Percentiles rank a stretch among this genome's conserved stretches.
phyloP scores from a whole-genome alignment of 805 yeast genomes.

The Babjeviella inositovora region DNA sequence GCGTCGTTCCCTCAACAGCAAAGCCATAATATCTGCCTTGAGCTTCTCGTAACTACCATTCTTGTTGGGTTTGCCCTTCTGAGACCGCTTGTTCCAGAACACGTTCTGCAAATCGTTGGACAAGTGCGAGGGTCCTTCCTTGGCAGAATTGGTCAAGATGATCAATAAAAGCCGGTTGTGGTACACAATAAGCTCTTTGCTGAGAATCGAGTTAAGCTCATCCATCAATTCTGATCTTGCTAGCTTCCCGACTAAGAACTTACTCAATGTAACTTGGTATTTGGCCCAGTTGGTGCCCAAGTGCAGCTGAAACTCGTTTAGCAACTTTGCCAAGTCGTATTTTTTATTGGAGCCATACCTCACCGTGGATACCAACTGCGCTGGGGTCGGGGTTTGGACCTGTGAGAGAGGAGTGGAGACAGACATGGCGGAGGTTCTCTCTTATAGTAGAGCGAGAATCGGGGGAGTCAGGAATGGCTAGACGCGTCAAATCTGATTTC shows the following conservation, averaged over 20 bases:
- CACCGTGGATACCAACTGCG: too few species aligned
- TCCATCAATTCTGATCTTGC: conserved; percentile 19
- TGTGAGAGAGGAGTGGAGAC: too few species aligned
- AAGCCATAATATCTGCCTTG: conserved; percentile 26
- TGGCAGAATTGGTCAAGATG: conserved; percentile 22
- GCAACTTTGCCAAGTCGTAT: conserved; percentile 17
- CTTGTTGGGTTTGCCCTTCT: conserved; percentile 16
- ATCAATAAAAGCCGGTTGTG: conserved; percentile 22
- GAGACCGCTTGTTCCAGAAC: conserved; percentile 15
- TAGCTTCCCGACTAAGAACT: conserved; percentile 21
- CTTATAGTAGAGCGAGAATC: too few species aligned
- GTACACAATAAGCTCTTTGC: conserved; percentile 11
- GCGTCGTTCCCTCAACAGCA: conserved; percentile 23
- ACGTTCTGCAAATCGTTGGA: conserved; percentile 20
- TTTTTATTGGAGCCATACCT: too few species aligned
- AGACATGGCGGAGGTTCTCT: too few species aligned
- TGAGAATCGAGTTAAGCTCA: conserved; percentile 15
- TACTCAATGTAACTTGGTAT: conserved; percentile 21
- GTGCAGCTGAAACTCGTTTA: conserved; percentile 20
- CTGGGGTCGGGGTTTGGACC: too few species aligned
- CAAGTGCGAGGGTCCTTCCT: conserved; percentile 17
- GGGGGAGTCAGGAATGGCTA: too few species aligned
- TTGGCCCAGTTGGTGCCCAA: conserved; percentile 24
- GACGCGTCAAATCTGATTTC: too few species aligned
- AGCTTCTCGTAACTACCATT: conserved; percentile 24